These are phyloP conservation scores for Aspergillus vadensis DNA, from an alignment of 2,329 filamentous ascomycete genomes.

Conservation along the genomic window DNA sequence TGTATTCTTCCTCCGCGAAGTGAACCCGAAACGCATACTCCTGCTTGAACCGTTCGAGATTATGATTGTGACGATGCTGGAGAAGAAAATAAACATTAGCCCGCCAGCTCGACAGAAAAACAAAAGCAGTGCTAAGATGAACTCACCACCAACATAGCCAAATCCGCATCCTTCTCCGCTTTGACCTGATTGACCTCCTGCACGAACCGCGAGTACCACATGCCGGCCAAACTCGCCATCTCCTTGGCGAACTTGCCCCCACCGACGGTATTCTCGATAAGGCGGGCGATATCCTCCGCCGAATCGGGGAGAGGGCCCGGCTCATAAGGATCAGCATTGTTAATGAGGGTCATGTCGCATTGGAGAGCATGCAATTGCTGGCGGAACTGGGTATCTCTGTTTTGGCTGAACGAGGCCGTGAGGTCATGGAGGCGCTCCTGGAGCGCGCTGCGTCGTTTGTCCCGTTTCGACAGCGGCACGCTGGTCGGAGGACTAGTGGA, in stretches of 20 bases:
- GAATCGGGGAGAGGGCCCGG: slow-evolving; percentile 67
- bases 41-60: slow-evolving; percentile 57
- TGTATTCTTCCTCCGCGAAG: slow-evolving; percentile 65
- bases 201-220: slow-evolving; percentile 81
- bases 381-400: slow-evolving; percentile 81
- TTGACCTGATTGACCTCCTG: slow-evolving; percentile 84
- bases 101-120: slow-evolving; percentile 5
- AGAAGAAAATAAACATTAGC: background rate
- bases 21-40: slow-evolving; percentile 61
- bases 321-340: slow-evolving; percentile 79
- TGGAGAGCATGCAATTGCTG: slow-evolving; percentile 91
- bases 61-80: slow-evolving; percentile 60
- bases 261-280: slow-evolving; percentile 59
- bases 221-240: slow-evolving; percentile 67
- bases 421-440: slow-evolving; percentile 76
- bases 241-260: slow-evolving; percentile 69
- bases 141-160: slow-evolving; percentile 78
- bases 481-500: slow-evolving; percentile 38
- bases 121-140: background rate
- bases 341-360: slow-evolving; percentile 82
- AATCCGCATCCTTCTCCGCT: slow-evolving; percentile 80
- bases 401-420: slow-evolving; percentile 74
- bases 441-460: slow-evolving; percentile 83
- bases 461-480: slow-evolving; percentile 72
- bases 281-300: slow-evolving; percentile 66